A percentile compares a stretch with the other conserved stretches of the same genome.
Conservation (phyloP, 2,329 filamentous ascomycete species). For the Curvularia lunata region DNA sequence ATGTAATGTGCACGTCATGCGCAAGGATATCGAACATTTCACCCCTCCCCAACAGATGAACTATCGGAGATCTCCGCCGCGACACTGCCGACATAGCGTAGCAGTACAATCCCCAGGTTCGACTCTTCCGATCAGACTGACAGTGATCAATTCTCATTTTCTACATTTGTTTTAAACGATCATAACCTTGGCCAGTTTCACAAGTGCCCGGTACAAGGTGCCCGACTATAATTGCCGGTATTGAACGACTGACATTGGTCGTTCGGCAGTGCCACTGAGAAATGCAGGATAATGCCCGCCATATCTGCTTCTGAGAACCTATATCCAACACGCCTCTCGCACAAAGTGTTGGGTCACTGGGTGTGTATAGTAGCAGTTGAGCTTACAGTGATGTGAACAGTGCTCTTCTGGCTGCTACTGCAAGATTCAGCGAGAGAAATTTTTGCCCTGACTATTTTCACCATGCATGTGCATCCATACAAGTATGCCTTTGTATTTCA, state of each 20-base stretch:
- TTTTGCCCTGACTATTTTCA: background rate
- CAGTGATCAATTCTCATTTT: conserved; percentile 10
- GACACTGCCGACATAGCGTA: background rate
- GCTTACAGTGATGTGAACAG: background rate
- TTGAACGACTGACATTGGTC: conserved; percentile 1
- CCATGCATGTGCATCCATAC: conserved; percentile 3
- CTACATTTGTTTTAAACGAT: background rate
- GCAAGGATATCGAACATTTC: conserved; percentile 1
- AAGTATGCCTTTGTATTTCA: background rate
- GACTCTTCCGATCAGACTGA: background rate
- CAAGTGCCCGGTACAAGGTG: background rate
- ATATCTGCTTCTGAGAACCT: background rate
- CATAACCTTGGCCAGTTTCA: conserved; percentile 1
- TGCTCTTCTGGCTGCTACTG: conserved; percentile 3
- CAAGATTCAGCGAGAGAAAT: background rate
- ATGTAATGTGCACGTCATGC: background rate
- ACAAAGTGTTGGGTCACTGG: too few relatives aligned
- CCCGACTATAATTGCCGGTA: conserved; percentile 10
- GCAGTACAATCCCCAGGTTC: background rate
- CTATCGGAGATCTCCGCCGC: background rate
- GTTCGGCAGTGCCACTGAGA: background rate
- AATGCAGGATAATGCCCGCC: background rate
- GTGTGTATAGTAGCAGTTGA: background rate
- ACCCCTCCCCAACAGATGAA: conserved; percentile 5
- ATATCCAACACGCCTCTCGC: background rate